Percentiles rank a stretch among this genome's conserved stretches.
phyloP scores from a whole-genome alignment of 1,139 yeast genomes.

The Entelexis sorbosivorans region DNA sequence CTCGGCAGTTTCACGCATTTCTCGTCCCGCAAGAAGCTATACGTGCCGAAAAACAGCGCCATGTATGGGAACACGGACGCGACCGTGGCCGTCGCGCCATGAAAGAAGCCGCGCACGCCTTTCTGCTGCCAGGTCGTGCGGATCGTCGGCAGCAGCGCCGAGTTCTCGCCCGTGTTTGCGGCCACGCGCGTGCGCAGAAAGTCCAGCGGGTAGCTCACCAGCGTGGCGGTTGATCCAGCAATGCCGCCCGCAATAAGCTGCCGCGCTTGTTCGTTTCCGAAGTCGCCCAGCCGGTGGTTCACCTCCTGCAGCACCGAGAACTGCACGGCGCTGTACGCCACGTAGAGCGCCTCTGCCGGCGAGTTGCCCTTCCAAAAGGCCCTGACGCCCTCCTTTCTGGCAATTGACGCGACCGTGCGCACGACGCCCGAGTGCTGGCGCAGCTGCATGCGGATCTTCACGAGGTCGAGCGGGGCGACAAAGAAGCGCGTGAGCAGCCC shows the following conservation, averaged over 20 bases:
- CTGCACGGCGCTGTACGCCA: conserved; percentile 75
- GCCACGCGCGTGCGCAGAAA: conserved; percentile 74
- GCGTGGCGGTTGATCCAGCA: conserved; percentile 67
- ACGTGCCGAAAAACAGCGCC: conserved; percentile 59
- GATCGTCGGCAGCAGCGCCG: conserved; percentile 32
- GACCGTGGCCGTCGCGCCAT: conserved; percentile 60
- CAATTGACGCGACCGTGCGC: conserved; percentile 33
- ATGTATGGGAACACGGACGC: conserved; percentile 52
- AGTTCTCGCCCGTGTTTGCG: conserved; percentile 25
- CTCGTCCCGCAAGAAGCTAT: conserved; percentile 33
- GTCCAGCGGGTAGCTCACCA: conserved; percentile 78
- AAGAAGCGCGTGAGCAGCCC: conserved; percentile 49
- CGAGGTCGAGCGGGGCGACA: conserved; percentile 82
- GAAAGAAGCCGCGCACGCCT: conserved; percentile 59
- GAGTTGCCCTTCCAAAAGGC: conserved; percentile 92
- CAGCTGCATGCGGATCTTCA: conserved; percentile 77
- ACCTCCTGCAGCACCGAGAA: conserved; percentile 59
- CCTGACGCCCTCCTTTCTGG: conserved; percentile 42
- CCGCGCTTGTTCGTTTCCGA: conserved; percentile 34
- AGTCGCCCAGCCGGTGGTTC: conserved; percentile 29
- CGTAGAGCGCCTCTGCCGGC: conserved; percentile 80
- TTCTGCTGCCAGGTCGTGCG: conserved; percentile 35
- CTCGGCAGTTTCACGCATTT: conserved; percentile 1
- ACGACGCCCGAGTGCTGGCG: conserved; percentile 21
- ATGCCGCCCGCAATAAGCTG: conserved; percentile 55